phyloP scores from a whole-genome alignment of 768 basidiomycete species.

The Xanthoconium purpureum region DNA sequence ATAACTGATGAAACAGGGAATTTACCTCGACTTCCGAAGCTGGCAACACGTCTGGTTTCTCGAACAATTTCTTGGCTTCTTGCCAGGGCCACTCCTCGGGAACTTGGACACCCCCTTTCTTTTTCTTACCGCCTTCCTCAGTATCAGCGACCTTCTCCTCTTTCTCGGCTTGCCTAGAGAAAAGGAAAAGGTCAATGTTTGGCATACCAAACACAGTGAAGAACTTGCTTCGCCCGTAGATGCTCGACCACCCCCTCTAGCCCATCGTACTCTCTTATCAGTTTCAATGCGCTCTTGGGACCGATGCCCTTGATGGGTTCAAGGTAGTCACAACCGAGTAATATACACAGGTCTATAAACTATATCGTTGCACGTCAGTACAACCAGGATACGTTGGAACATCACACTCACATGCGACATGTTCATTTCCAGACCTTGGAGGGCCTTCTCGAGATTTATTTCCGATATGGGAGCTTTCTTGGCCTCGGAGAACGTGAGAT shows the following conservation, averaged over 20 bases:
- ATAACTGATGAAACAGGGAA: neutral
- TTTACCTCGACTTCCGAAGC: conserved; percentile 81
- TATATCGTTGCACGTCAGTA: conserved; percentile 31
- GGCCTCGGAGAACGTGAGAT: conserved; percentile 96
- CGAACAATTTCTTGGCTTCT: conserved; percentile 87
- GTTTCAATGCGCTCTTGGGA: conserved; percentile 92
- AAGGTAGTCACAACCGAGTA: conserved; percentile 97
- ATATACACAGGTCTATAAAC: conserved; percentile 96
- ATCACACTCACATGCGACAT: conserved; percentile 78
- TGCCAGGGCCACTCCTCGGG: conserved; percentile 98
- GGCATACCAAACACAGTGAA: neutral
- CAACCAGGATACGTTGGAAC: neutral
- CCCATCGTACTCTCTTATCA: conserved; percentile 76
- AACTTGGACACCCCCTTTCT: conserved; percentile 72
- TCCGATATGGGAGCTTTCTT: conserved; percentile 96
- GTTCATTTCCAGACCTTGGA: conserved; percentile 87
- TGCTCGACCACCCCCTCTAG: conserved; percentile 74
- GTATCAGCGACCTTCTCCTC: conserved; percentile 41
- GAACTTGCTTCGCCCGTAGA: conserved; percentile 67
- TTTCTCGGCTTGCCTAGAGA: conserved; percentile 37
- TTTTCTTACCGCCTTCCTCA: conserved; percentile 41
- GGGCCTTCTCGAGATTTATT: conserved; percentile 75
- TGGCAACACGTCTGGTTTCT: conserved; percentile 85
- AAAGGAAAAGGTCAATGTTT: neutral
- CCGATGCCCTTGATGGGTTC: conserved; percentile 98